A percentile compares a stretch with the other conserved stretches of the same genome.
Evolutionary conservation across 305 asterid genomes (phyloP).

Genomic region (Plantago coronopus): DNA sequence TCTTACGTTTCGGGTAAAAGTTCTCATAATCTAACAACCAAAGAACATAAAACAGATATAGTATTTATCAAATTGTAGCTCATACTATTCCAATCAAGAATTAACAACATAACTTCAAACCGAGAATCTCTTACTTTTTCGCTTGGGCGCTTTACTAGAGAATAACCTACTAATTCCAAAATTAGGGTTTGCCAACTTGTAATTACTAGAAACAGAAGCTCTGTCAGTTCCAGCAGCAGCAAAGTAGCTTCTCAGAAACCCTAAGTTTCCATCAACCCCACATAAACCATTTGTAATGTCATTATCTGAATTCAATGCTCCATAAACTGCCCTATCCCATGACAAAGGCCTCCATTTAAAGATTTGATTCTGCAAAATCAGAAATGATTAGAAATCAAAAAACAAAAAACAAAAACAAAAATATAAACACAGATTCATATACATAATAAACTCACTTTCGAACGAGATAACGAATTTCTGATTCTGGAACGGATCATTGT

Average conservation of each 20-base stretch:
- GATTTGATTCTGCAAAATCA: slow-evolving; percentile 52
- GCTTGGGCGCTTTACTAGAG: slow-evolving; percentile 65
- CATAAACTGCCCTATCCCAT: slow-evolving; percentile 32
- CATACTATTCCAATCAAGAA: background rate
- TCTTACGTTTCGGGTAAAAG: slow-evolving; percentile 56
- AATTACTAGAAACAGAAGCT: slow-evolving; percentile 26
- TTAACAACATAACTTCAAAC: background rate
- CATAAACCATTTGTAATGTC: slow-evolving; percentile 12
- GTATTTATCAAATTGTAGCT: slow-evolving; percentile 11
- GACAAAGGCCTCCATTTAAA: slow-evolving; percentile 32
- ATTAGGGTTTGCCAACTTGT: slow-evolving; percentile 35
- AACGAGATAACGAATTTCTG: slow-evolving; percentile 47
- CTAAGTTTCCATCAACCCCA: slow-evolving; percentile 46
- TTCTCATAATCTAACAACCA: slow-evolving; percentile 55
- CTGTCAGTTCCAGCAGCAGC: slow-evolving; percentile 44
- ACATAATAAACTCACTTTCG: slow-evolving; percentile 40
- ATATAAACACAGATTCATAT: background rate
- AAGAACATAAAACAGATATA: background rate
- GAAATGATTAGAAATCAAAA: background rate
- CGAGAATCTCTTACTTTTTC: slow-evolving; percentile 43
- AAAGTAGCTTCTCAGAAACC: slow-evolving; percentile 60
- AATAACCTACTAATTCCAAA: slow-evolving; percentile 43
- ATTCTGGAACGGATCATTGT: slow-evolving; percentile 67
- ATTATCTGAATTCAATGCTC: slow-evolving; percentile 23
- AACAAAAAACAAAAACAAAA: background rate